A percentile compares a stretch with the other conserved stretches of the same genome.
Evolutionary conservation across 768 basidiomycete species (phyloP).

Genomic region (Roridomyces roridus): DNA sequence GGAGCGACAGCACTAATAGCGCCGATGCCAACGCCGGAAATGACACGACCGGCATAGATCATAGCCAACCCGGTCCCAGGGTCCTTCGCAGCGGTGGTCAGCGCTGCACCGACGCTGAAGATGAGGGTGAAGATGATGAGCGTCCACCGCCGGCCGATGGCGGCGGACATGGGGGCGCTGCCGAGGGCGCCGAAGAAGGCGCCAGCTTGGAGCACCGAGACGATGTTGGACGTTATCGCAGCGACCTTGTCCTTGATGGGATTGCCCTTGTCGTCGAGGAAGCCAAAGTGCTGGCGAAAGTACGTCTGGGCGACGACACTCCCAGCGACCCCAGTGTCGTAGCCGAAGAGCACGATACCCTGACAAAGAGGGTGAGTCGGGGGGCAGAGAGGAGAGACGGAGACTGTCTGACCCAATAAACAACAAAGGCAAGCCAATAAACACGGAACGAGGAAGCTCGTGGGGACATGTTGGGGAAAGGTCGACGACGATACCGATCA

Average conservation of each 20-base stretch:
- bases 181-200: slow-evolving; percentile 88
- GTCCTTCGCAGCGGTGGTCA: slow-evolving; percentile 67
- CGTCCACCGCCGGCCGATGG: slow-evolving; percentile 71
- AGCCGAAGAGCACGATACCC: slow-evolving; percentile 34
- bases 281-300: slow-evolving; percentile 71
- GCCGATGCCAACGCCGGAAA: slow-evolving; percentile 85
- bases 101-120: slow-evolving; percentile 76
- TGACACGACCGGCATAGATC: slow-evolving; percentile 83
- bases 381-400: slow-evolving; percentile 50
- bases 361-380: background rate
- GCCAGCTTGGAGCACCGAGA: slow-evolving; percentile 88
- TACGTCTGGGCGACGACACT: slow-evolving; percentile 70
- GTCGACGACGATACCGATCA: no score
- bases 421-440: slow-evolving; percentile 67
- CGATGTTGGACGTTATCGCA: slow-evolving; percentile 64
- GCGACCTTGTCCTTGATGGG: slow-evolving; percentile 36
- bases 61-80: slow-evolving; percentile 60
- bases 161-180: slow-evolving; percentile 69
- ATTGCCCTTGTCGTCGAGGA: slow-evolving; percentile 50
- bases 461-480: no score
- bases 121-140: slow-evolving; percentile 65
- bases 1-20: slow-evolving; percentile 83
- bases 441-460: slow-evolving; percentile 14
- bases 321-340: slow-evolving; percentile 68
- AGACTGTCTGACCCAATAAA: slow-evolving; percentile 81